Conservation (phyloP, 805 yeast species). For the Osmozyma mogii region DNA sequence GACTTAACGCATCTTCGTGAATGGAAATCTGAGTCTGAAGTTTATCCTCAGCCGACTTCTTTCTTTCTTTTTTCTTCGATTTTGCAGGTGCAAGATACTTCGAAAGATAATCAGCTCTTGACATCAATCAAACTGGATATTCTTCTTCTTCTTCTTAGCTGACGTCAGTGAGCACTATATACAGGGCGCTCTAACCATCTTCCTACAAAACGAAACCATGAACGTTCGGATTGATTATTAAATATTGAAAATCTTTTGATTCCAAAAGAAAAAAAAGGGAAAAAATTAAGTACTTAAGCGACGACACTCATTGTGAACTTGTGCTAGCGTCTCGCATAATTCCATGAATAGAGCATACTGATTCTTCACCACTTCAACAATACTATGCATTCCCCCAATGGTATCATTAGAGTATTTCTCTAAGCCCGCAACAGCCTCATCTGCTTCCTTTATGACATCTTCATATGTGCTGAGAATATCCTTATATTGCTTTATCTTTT, state of each 20-base stretch:
- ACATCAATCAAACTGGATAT: conserved; percentile 9
- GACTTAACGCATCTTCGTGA: background rate
- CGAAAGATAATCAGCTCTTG: conserved; percentile 26
- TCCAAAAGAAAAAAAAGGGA: background rate
- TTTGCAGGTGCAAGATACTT: conserved; percentile 19
- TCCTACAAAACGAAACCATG: background rate
- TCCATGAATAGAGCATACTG: conserved; percentile 70
- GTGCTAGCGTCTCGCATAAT: conserved; percentile 66
- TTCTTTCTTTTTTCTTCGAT: conserved; percentile 10
- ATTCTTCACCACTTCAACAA: conserved; percentile 55
- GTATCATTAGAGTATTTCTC: conserved; percentile 32
- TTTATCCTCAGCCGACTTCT: background rate
- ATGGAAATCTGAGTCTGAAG: background rate
- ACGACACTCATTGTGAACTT: conserved; percentile 41
- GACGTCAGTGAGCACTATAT: conserved; percentile 1
- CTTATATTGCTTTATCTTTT: conserved; percentile 43
- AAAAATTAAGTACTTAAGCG: conserved; percentile 1
- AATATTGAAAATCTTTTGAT: background rate
- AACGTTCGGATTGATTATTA: conserved; percentile 1
- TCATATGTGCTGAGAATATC: conserved; percentile 49
- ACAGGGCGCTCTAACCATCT: no score
- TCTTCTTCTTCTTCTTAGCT: background rate
- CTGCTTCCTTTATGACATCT: conserved; percentile 54
- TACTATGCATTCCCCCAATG: conserved; percentile 33
- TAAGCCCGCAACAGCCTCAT: conserved; percentile 39